Conservation (phyloP, 306 rosid genomes). For the Calophaca sinica region DNA sequence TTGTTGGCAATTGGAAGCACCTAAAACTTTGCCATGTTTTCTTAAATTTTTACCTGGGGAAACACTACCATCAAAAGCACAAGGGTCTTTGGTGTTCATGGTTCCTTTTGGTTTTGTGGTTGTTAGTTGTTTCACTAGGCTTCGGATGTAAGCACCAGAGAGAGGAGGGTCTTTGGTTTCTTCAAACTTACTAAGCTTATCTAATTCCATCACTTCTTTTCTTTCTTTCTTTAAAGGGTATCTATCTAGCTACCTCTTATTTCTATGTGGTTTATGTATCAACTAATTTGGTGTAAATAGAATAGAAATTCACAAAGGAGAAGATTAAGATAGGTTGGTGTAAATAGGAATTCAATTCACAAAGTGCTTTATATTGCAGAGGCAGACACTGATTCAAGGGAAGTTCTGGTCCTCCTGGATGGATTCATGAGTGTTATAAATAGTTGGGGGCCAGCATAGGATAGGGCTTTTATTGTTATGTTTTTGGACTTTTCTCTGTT, state of each 20-base stretch:
- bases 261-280: conserved; percentile 40
- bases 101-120: conserved; percentile 67
- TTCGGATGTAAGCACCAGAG: conserved; percentile 72
- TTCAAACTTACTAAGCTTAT: conserved; percentile 10
- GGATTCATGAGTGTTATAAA: conserved; percentile 63
- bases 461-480: conserved; percentile 49
- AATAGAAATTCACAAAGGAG: too few species aligned
- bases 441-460: conserved; percentile 56
- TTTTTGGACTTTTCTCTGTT: conserved; percentile 60
- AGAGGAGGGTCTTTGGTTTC: conserved; percentile 46
- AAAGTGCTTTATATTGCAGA: neutral
- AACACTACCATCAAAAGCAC: too few species aligned
- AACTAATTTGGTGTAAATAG: neutral
- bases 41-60: conserved; percentile 32
- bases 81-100: conserved; percentile 40
- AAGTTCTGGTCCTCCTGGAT: conserved; percentile 48
- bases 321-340: conserved; percentile 30
- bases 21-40: conserved; percentile 39
- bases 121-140: conserved; percentile 69
- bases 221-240: too few species aligned
- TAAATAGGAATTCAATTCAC: conserved; percentile 36
- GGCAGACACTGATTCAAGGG: conserved; percentile 50
- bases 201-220: conserved; percentile 58
- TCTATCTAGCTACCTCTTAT: neutral
- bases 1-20: too few species aligned